These are phyloP conservation scores for Alternaria incomplexa DNA, from an alignment of 2,329 filamentous ascomycete genomes.

Conservation along the genomic window DNA sequence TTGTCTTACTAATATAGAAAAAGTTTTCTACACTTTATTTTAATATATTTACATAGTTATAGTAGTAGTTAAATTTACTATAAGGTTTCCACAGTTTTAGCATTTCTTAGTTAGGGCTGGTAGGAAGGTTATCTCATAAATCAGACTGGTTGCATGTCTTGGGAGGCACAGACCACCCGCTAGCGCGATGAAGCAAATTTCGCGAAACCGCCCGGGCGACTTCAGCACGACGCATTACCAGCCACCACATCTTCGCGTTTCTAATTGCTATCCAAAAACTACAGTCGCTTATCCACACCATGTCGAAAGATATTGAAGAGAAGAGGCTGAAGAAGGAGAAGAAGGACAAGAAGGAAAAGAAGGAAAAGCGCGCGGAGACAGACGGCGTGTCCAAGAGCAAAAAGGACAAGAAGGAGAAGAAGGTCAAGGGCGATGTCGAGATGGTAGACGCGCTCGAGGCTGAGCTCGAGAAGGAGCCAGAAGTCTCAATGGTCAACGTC, in stretches of 20 bases:
- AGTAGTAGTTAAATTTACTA: no score
- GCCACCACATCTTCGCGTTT: slow-evolving; percentile 1
- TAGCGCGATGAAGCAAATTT: slow-evolving; percentile 18
- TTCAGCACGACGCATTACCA: slow-evolving; percentile 13
- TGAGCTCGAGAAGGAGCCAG: slow-evolving; percentile 67
- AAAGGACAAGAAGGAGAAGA: slow-evolving; percentile 68
- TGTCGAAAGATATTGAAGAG: slow-evolving; percentile 48
- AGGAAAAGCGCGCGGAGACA: slow-evolving; percentile 66
- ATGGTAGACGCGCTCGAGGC: slow-evolving; percentile 62
- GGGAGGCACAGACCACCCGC: slow-evolving; percentile 5
- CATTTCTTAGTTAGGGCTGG: no score
- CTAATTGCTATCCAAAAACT: background rate
- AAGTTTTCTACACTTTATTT: no score
- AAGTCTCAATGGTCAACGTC: slow-evolving; percentile 57
- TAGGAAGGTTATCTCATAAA: no score
- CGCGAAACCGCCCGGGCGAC: slow-evolving; percentile 16
- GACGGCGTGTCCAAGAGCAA: slow-evolving; percentile 57
- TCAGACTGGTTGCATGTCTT: no score
- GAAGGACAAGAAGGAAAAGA: slow-evolving; percentile 66
- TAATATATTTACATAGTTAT: no score
- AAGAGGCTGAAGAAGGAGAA: slow-evolving; percentile 58
- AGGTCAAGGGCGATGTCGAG: slow-evolving; percentile 65
- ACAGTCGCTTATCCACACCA: slow-evolving; percentile 21
- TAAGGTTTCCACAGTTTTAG: no score
- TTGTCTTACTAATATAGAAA: no score